Base-by-base conservation (phyloP, 1,139 yeast genomes). In the Fermentozyma sake region DNA sequence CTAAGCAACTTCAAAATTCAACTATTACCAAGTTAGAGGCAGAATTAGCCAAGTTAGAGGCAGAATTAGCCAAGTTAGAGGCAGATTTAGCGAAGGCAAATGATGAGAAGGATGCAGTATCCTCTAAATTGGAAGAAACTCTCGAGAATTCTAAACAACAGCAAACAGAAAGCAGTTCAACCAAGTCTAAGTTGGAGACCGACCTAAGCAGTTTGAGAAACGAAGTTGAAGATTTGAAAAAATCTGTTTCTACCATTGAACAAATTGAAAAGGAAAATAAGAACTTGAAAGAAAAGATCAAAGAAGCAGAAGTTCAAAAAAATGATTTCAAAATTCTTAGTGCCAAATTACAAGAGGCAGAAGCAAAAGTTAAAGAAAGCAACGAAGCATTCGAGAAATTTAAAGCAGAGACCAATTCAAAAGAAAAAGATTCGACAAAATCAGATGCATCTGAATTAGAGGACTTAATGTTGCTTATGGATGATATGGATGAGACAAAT, bases 401-500 rank as follows among this genome's bases (percentile, higher is more conserved):
- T n/a, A 38, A 42, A 22, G 35, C 33, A 20, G 32, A 37, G 20
- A 22, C 26, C 7, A 31, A 26, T 5, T 72, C 79, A 0, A 74
- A 67, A 40, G n/a, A 6, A 6, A 16, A 16, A 12, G 18, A 22
- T 5, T 11, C 8, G 9, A 22, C 12, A 7, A 22, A 14, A 13
- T 10, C 24, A 6, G 24, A 22, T 3, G 9, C 16, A 14, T 50
- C 73, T 2, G 94, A 84, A 27, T 50, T 81, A 9, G 95, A 86
- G 46, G 95, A 84, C 33, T 55, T 85, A 37, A 73, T 85, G 79
- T 58, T 83, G 22, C 58, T 85, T 22, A 73, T 86, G 55, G 68
- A 81, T 9, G 94, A 83, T 24, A 58, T 83, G 46, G 93, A 83
- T 39, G 91, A 83, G 27, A 72, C 72, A 35, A 78, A 72, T 34